Conservation (phyloP, 1,284 basidiomycete species). For the Ustilago shanxiensis region DNA sequence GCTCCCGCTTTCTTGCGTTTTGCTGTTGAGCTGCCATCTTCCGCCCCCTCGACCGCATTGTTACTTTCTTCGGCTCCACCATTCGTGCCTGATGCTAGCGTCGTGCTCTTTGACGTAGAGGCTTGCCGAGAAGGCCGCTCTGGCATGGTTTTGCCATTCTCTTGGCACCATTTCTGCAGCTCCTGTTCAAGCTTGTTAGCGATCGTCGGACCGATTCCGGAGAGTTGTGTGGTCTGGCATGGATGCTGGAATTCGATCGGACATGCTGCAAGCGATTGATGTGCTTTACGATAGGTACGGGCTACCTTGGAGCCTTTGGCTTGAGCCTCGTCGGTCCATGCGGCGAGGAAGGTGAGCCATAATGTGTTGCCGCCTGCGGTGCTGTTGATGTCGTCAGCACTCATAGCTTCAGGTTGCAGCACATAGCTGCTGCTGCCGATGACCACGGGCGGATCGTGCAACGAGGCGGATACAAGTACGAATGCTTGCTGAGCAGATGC, state of each 20-base stretch:
- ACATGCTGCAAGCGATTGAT: constrained; percentile 52
- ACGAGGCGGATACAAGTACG: neutral
- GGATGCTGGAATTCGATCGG: constrained; percentile 60
- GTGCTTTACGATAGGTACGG: constrained; percentile 56
- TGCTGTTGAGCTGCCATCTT: neutral
- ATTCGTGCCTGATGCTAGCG: neutral
- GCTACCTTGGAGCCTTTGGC: constrained; percentile 56
- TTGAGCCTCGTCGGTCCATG: constrained; percentile 60
- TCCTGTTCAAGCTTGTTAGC: constrained; percentile 54
- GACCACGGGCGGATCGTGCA: neutral
- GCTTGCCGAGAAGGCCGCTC: constrained; percentile 29
- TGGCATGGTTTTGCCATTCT: constrained; percentile 50
- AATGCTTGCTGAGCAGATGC: too few relatives aligned
- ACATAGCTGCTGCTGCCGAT: neutral
- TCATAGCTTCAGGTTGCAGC: constrained; percentile 8
- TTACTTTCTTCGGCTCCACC: neutral
- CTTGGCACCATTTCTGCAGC: constrained; percentile 58
- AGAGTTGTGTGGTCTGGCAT: constrained; percentile 56
- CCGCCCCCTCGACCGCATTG: neutral
- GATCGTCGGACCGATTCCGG: constrained; percentile 62
- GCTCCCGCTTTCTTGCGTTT: constrained; percentile 25
- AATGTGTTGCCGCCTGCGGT: constrained; percentile 50
- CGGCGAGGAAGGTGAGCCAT: constrained; percentile 59
- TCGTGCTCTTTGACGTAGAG: constrained; percentile 13
- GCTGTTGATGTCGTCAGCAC: constrained; percentile 7